A percentile compares a stretch with the other conserved stretches of the same genome.
phyloP scores from a whole-genome alignment of 805 yeast species.

The Teunomyces lycoperdinae region DNA sequence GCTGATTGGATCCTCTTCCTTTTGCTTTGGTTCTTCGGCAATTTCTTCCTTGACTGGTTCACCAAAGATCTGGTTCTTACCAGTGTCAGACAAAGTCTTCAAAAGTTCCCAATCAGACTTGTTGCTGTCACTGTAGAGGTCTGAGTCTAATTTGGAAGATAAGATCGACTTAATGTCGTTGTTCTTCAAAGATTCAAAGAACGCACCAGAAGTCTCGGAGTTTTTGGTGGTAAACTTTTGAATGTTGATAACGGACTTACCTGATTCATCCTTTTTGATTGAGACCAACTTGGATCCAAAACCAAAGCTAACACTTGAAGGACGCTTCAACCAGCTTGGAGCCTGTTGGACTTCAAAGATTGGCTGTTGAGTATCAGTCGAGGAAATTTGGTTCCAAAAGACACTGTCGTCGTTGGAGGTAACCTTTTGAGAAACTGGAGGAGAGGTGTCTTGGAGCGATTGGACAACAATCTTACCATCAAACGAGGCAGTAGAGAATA shows the following conservation, averaged over 20 bases:
- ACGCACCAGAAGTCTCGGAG: constrained; percentile 33
- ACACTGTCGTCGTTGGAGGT: constrained; percentile 59
- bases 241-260: constrained; percentile 42
- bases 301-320: constrained; percentile 77
- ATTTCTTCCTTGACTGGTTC: constrained; percentile 12
- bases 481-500: constrained; percentile 84
- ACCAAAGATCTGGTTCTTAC: constrained; percentile 47
- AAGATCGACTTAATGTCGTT: constrained; percentile 55
- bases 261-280: constrained; percentile 41
- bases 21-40: constrained; percentile 7
- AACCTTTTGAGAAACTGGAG: constrained; percentile 47
- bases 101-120: constrained; percentile 67
- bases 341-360: constrained; percentile 72
- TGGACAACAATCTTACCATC: constrained; percentile 82
- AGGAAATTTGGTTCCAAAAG: constrained; percentile 79
- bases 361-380: constrained; percentile 70
- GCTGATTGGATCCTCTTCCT: constrained; percentile 3
- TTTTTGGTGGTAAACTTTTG: constrained; percentile 41
- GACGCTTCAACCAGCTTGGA: constrained; percentile 83
- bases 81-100: constrained; percentile 48
- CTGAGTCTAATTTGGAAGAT: constrained; percentile 46
- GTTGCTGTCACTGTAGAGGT: constrained; percentile 35
- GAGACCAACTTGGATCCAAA: constrained; percentile 87
- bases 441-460: constrained; percentile 81
- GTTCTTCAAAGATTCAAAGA: constrained; percentile 56